Base-by-base conservation (phyloP, 2,329 filamentous ascomycete species). In the Aspergillus floridensis region DNA sequence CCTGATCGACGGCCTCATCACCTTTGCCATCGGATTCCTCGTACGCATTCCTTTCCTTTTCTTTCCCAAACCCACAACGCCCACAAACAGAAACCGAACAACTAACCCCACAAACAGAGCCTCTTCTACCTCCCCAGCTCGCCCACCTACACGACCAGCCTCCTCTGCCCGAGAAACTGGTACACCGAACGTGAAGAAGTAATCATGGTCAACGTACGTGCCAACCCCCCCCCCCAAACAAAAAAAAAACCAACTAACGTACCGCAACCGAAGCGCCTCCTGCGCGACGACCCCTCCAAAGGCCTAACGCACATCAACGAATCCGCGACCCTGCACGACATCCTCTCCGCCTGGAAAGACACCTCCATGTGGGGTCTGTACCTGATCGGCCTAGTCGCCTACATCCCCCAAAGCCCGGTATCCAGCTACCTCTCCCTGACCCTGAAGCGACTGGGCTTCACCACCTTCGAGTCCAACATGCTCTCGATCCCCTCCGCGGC, bases 251-350 rank as follows among this genome's bases (percentile, higher is more conserved):
- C 5, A 11, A 50, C 35, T 63, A 32, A 22, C 44, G 35, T 21
- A 38, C 38, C 16, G 21, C 21, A 14, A 29, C 29, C 1, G 1
- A 29, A 79, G 68, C 77, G 81, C 6, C 78, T 84, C 11, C 73
- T 84, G 12, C 78, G 82, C 35, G 82, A 84, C 51, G 82, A 84
- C 64, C 81, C 82, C 0, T 81, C 81, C 38, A 84, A 84, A 70
- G 82, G 70, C 14, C 73, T 82, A 12, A 83, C 80, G 0, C 72
- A 74, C 14, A 68, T 82, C 56, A 74, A 78, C 58, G 77, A 83
- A 60, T 74, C 77, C 7, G 73, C 74, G 2, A 80, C 76, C 0
- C 70, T 74, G 59, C 66, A 71, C 44, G 80, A 82, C 57, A 70
- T 83, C 66, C 76, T 77, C 60, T 67, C 71, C 5, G 76, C 80